Percentiles rank a stretch among this genome's conserved stretches.
Evolutionary conservation across 208 protist genomes (phyloP).

Genomic region (Angomonas desouzai): DNA sequence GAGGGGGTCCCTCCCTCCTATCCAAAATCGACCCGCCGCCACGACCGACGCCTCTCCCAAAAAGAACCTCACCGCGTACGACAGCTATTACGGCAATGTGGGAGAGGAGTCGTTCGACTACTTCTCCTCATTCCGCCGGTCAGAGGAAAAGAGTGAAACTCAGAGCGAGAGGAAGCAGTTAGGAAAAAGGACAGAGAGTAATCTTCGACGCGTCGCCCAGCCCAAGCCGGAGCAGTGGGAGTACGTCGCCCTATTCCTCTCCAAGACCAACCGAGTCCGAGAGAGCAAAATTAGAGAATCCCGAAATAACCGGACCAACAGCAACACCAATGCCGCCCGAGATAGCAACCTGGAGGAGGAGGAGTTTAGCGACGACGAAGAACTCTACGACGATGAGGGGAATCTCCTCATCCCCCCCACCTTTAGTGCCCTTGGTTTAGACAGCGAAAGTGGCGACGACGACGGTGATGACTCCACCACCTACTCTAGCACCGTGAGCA

Average conservation of each 20-base stretch:
- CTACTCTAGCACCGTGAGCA: background rate
- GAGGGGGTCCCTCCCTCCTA: too few relatives aligned
- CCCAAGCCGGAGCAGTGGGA: slow-evolving; percentile 10
- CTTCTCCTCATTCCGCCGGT: too few relatives aligned
- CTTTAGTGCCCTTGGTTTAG: background rate
- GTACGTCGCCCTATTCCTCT: slow-evolving; percentile 13
- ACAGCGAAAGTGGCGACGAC: background rate
- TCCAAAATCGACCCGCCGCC: too few relatives aligned
- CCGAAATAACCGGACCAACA: background rate
- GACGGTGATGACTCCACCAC: background rate
- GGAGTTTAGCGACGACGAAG: background rate
- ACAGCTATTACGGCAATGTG: too few relatives aligned
- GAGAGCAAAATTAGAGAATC: slow-evolving; percentile 9
- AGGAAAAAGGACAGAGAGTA: background rate
- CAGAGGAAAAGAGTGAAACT: too few relatives aligned
- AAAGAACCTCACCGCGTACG: too few relatives aligned
- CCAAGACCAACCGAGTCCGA: slow-evolving; percentile 3
- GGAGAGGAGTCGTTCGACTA: too few relatives aligned
- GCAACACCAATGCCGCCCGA: background rate
- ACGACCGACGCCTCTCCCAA: too few relatives aligned
- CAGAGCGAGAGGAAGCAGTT: too few relatives aligned
- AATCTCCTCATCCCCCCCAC: background rate
- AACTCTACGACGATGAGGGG: background rate
- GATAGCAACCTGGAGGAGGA: background rate
- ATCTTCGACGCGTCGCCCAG: slow-evolving; percentile 2